Evolutionary conservation across 108 stramenopile genomes (phyloP).

Genomic region (Discostella stelligeroides): DNA sequence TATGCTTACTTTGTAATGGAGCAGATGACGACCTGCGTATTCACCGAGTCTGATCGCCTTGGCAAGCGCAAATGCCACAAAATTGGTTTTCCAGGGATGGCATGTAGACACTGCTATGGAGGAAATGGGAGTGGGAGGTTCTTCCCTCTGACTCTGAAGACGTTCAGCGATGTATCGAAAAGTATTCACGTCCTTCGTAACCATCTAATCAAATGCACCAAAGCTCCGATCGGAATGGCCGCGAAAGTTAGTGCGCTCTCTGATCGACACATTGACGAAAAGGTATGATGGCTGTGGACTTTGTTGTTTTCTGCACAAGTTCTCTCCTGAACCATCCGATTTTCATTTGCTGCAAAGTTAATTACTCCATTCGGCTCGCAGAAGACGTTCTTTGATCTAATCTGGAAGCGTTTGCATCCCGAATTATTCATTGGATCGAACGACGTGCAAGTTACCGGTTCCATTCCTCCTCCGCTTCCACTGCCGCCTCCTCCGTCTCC

Average conservation of each 20-base stretch:
- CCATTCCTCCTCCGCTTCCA: background rate
- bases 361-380: constrained; percentile 48
- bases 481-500: background rate
- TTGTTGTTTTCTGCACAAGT: background rate
- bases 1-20: constrained; percentile 50
- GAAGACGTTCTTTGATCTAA: constrained; percentile 47
- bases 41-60: constrained; percentile 50
- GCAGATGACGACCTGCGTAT: constrained; percentile 47
- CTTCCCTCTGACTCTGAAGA: constrained; percentile 52
- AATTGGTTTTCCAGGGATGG: constrained; percentile 45
- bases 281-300: constrained; percentile 30
- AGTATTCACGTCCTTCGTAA: constrained; percentile 44
- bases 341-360: constrained; percentile 6
- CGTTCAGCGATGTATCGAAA: constrained; percentile 49
- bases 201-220: constrained; percentile 55
- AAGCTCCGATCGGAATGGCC: constrained; percentile 70
- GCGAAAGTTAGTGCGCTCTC: constrained; percentile 56
- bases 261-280: constrained; percentile 68
- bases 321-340: background rate
- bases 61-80: constrained; percentile 50
- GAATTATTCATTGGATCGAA: constrained; percentile 13
- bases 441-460: constrained; percentile 4
- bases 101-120: constrained; percentile 46
- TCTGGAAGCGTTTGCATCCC: constrained; percentile 51
- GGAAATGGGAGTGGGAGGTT: constrained; percentile 46